Evolutionary conservation across 805 yeast species (phyloP), one percentile per base, ranked within the genome.

Genomic region (Lachancea lanzarotensis): DNA sequence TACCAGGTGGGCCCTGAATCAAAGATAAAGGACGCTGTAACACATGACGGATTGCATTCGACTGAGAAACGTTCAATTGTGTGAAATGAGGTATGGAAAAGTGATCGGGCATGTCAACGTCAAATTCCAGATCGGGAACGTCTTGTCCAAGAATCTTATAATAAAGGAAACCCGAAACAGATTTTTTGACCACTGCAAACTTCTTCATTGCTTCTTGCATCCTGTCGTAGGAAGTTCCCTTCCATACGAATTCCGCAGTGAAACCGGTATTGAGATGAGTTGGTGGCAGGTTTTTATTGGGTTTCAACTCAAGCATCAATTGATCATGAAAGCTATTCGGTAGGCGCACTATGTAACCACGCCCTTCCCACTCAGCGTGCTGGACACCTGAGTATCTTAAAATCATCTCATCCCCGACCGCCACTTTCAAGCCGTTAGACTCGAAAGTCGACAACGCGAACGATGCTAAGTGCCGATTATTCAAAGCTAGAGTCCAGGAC

Each of bases 1-100:
- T 90, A 51, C 95, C 95, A 3, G 97, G 97, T 9, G 97, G 97
- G 15, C 97, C 97, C 63, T 90, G 96, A 50, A 88, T 87, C 52
- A 88, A 71, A 5, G 93, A 77, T 36, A 89, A 69, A 1, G 95
- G 95, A 52, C 79, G 71, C 54, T 75, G 75, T 46, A 88, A 63
- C 0, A 82, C 95, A 10, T 73, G 65, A 42, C 74, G 70, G 20
- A 90, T 88, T 0, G 97, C 96, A 55, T 75, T 77, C 2, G 75
- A 74, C 63, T 90, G 97, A 1, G 96, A 86, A 7, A 69, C 72
- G 61, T 90, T 90, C 52, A 90, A 70, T 43, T 76, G 77, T 0
- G 87, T 76, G 48, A 84, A 71, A n/a, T 78, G 76, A 0, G 84
- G 81, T 37, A 81, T 77, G 1, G 87, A 76, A 38, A 84, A 73